Conservation (phyloP, 257 asterid genomes). For the Paraleonurus japonicus region DNA sequence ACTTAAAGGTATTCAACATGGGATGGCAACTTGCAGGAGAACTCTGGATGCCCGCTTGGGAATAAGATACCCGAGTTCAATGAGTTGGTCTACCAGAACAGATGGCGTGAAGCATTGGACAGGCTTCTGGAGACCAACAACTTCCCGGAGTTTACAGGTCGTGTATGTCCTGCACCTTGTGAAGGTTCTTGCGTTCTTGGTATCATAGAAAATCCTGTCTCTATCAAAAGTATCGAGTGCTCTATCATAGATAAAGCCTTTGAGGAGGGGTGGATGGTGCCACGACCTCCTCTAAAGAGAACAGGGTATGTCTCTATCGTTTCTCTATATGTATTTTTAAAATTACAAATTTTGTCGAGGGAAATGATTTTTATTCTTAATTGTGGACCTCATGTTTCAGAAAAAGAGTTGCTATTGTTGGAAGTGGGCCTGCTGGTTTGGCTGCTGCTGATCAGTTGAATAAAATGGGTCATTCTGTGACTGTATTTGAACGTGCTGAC, state of each 20-base stretch:
- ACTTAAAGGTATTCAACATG: background rate
- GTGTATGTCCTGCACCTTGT: conserved; percentile 99
- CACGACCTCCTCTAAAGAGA: conserved; percentile 88
- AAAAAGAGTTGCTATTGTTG: conserved; percentile 78
- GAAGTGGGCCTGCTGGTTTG: conserved; percentile 98
- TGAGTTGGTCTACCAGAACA: conserved; percentile 93
- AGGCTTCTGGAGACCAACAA: conserved; percentile 98
- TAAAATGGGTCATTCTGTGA: conserved; percentile 83
- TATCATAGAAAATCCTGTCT: conserved; percentile 94
- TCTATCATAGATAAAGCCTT: conserved; percentile 95
- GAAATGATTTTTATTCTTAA: background rate
- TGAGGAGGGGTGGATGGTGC: conserved; percentile 98
- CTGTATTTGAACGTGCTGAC: conserved; percentile 94
- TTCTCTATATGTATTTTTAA: background rate
- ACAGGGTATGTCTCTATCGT: conserved; percentile 54
- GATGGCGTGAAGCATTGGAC: conserved; percentile 99
- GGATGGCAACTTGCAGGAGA: conserved; percentile 57
- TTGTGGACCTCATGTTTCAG: conserved; percentile 39
- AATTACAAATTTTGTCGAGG: background rate
- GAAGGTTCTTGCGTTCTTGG: conserved; percentile 99
- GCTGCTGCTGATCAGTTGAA: conserved; percentile 99
- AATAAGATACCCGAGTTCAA: conserved; percentile 98
- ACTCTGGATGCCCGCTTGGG: conserved; percentile 99
- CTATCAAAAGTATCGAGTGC: conserved; percentile 93
- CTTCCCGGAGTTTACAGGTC: conserved; percentile 98